These are phyloP conservation scores for Claviceps pusilla DNA, from an alignment of 2,329 filamentous ascomycete species.

Conservation along the genomic window DNA sequence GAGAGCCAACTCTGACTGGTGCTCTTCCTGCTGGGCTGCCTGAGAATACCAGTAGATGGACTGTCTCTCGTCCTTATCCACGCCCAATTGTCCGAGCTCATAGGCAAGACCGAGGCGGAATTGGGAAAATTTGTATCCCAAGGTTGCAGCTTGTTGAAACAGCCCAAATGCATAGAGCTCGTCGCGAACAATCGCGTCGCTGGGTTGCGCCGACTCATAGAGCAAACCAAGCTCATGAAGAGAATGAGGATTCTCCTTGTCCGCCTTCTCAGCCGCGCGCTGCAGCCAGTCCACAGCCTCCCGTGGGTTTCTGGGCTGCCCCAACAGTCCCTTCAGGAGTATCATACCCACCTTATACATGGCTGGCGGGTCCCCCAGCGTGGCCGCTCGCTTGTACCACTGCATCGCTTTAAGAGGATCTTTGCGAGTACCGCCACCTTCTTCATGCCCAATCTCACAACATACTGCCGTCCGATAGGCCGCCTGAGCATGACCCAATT, in stretches of 20 bases:
- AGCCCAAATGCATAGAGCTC: constrained; percentile 67
- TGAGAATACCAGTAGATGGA: constrained; percentile 91
- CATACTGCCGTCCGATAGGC: constrained; percentile 94
- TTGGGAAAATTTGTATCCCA: constrained; percentile 92
- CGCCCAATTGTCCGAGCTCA: constrained; percentile 77
- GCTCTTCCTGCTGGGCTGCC: constrained; percentile 83
- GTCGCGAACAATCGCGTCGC: constrained; percentile 65
- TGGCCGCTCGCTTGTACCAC: constrained; percentile 91
- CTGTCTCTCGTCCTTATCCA: constrained; percentile 64
- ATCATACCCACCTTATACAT: constrained; percentile 99
- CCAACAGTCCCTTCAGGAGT: constrained; percentile 79
- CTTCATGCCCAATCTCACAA: constrained; percentile 89
- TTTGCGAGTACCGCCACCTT: constrained; percentile 79
- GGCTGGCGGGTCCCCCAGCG: constrained; percentile 75
- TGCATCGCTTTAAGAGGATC: constrained; percentile 91
- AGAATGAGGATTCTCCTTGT: constrained; percentile 83
- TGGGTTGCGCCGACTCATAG: constrained; percentile 47
- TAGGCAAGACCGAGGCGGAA: constrained; percentile 77
- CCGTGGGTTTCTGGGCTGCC: constrained; percentile 64
- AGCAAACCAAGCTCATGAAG: constrained; percentile 70
- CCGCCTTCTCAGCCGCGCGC: constrained; percentile 75
- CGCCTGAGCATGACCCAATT: constrained; percentile 68
- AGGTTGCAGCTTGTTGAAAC: constrained; percentile 69
- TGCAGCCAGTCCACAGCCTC: constrained; percentile 90
- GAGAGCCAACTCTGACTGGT: constrained; percentile 74